Base-by-base conservation (phyloP, 208 protist genomes). In the Angomonas deanei region DNA sequence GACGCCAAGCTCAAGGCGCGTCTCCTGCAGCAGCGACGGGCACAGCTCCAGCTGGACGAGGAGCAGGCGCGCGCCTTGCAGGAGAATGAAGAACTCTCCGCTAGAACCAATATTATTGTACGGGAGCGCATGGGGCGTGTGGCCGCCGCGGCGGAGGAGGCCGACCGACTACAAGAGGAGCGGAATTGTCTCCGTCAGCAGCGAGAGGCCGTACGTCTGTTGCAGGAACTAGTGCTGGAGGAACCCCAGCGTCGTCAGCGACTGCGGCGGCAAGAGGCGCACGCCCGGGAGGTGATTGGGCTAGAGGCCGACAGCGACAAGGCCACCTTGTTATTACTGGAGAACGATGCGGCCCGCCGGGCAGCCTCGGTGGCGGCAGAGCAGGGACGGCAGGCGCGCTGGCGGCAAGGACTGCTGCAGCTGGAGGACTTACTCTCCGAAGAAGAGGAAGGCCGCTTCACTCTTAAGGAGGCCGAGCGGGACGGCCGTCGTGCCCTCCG, bases 401-500 rank as follows among this genome's bases (percentile, higher is more conserved):
- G 36, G 11, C 36, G 36, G 15, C 36, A 42, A 15, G 36, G 15
- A 15, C 15, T 8, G 36, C 15, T 42, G 15, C 15, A n/a, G 15
- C 36, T 72, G 15, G 79, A 83, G 6, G 75, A 83, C 4, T 15
- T 83, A 8, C 49, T 56, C 24, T 57, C 61, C 26, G 78, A 88
- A 15, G 78, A 86, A 58, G 72, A 69, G 1, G 70, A 83, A 33
- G 72, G 58, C n/a, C 74, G 78, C 24, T 59, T 65, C 26, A 52
- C 61, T 2, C 47, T 86, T 33, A 53, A 61, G 6, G 82, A 84
- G 42, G 62, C 53, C 23, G 75, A 86, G 64, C 68, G 82, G 4
- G 66, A 82, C 11, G 68, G 67, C 36, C 72, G 78, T 5, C 64
- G 74, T 2, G 52, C 34, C 19, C 31, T 80, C 17, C 68, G 68